Percentiles rank a stretch among this genome's conserved stretches.
These are phyloP conservation scores for Aristolochia californica DNA, from an alignment of 164 flowering plant species.

Conservation along the genomic window DNA sequence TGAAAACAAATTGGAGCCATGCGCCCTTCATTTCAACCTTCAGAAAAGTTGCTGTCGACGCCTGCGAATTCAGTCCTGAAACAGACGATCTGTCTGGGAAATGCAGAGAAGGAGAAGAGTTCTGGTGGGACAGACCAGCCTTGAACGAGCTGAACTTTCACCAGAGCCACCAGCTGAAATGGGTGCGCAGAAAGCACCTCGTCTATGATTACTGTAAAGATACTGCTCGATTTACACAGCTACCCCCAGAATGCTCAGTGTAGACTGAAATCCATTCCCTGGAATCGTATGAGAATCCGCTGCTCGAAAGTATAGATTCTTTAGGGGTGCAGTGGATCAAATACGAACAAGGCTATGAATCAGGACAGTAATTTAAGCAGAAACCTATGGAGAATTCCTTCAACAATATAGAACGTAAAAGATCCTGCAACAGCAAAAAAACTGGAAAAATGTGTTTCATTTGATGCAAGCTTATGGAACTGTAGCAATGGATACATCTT, in stretches of 20 bases:
- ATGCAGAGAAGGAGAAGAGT: slow-evolving; percentile 28
- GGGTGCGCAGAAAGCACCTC: slow-evolving; percentile 76
- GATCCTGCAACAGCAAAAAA: too few species aligned
- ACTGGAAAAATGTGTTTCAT: too few species aligned
- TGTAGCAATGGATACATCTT: too few species aligned
- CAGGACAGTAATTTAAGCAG: too few species aligned
- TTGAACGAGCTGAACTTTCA: slow-evolving; percentile 60
- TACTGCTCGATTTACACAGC: slow-evolving; percentile 44
- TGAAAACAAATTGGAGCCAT: slow-evolving; percentile 39
- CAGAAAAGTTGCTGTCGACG: slow-evolving; percentile 30
- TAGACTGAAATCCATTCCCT: neutral
- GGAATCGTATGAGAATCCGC: too few species aligned
- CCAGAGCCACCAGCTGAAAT: slow-evolving; percentile 78
- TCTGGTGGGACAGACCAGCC: slow-evolving; percentile 83
- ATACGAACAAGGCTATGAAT: too few species aligned
- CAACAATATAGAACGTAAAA: too few species aligned
- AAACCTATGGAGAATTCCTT: too few species aligned
- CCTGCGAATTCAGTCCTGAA: slow-evolving; percentile 37
- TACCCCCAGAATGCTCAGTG: slow-evolving; percentile 50
- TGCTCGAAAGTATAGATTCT: too few species aligned
- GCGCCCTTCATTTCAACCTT: slow-evolving; percentile 28
- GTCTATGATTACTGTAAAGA: slow-evolving; percentile 83
- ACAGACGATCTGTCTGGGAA: slow-evolving; percentile 25
- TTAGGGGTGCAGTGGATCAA: too few species aligned
- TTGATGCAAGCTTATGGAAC: too few species aligned